A percentile compares a stretch with the other conserved stretches of the same genome.
phyloP scores from a whole-genome alignment of 306 rosid genomes.

The Trifolium repens region DNA sequence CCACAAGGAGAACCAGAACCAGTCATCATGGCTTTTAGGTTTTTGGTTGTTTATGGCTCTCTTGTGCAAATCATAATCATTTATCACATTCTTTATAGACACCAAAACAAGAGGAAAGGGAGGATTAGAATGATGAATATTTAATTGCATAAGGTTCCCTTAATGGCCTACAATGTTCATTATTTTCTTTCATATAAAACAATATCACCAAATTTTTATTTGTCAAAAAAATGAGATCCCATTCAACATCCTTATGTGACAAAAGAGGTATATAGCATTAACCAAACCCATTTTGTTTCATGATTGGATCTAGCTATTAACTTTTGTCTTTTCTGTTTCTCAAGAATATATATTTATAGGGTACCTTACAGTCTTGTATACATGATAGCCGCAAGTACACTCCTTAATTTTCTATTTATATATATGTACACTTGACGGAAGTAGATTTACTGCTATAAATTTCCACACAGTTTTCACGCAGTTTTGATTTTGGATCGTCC shows the following conservation, averaged over 20 bases:
- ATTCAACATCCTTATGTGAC: slow-evolving; percentile 53
- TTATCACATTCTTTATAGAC: slow-evolving; percentile 61
- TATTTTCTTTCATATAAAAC: slow-evolving; percentile 47
- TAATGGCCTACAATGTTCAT: slow-evolving; percentile 72
- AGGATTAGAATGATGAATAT: slow-evolving; percentile 52
- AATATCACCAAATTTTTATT: slow-evolving; percentile 46
- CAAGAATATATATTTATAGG: slow-evolving; percentile 30
- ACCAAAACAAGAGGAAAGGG: slow-evolving; percentile 44
- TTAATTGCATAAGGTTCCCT: slow-evolving; percentile 70
- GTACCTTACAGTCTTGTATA: neutral
- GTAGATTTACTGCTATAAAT: too few relatives aligned
- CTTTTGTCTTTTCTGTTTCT: slow-evolving; percentile 50
- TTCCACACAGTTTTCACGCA: too few relatives aligned
- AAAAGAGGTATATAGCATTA: slow-evolving; percentile 51
- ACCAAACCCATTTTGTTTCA: slow-evolving; percentile 63
- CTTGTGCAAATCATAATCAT: slow-evolving; percentile 52
- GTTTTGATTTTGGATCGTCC: too few relatives aligned
- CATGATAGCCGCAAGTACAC: slow-evolving; percentile 37
- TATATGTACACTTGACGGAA: neutral
- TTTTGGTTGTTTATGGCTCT: slow-evolving; percentile 38
- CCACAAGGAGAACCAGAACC: slow-evolving; percentile 95
- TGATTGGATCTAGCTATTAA: slow-evolving; percentile 48
- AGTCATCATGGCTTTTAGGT: slow-evolving; percentile 55
- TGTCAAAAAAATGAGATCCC: slow-evolving; percentile 57
- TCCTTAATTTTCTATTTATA: slow-evolving; percentile 16